phyloP scores from a whole-genome alignment of 345 rosid species.

The Brassica carinata region DNA sequence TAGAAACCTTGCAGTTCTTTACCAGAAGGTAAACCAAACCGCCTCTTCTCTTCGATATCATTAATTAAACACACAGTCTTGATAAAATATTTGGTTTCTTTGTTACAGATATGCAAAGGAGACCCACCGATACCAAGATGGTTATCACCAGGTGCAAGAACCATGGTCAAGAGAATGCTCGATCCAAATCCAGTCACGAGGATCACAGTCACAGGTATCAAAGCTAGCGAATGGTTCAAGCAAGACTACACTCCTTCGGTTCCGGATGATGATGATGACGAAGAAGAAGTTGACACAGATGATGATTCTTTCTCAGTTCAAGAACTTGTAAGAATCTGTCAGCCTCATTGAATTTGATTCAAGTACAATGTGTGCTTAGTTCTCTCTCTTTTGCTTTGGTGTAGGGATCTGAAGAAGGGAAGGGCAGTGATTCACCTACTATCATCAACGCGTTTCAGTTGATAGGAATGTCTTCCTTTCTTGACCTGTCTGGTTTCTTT shows the following conservation, averaged over 20 bases:
- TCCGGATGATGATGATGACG: slow-evolving; percentile 65
- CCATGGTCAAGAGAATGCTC: slow-evolving; percentile 71
- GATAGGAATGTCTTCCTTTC: slow-evolving; percentile 95
- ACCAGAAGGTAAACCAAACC: slow-evolving; percentile 68
- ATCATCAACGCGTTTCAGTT: slow-evolving; percentile 89
- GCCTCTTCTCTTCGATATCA: not conserved
- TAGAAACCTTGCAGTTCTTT: slow-evolving; percentile 89
- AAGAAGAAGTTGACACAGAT: slow-evolving; percentile 56
- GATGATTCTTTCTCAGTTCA: slow-evolving; percentile 56
- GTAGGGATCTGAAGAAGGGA: slow-evolving; percentile 57
- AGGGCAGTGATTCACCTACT: slow-evolving; percentile 57
- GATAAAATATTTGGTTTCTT: not conserved
- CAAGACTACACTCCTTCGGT: slow-evolving; percentile 61
- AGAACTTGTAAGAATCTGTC: slow-evolving; percentile 51
- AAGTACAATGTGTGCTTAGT: slow-evolving; percentile 3
- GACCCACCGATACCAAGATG: slow-evolving; percentile 78
- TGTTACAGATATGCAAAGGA: slow-evolving; percentile 78
- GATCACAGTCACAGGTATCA: slow-evolving; percentile 63
- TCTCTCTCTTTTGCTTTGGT: not conserved
- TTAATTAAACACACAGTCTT: not conserved
- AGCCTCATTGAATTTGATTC: not conserved
- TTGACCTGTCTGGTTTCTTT: slow-evolving; percentile 92
- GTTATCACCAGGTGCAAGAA: slow-evolving; percentile 78
- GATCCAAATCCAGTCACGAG: slow-evolving; percentile 80
- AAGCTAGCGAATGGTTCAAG: slow-evolving; percentile 79